Conservation (phyloP, 1,284 basidiomycete genomes). For the Ganoderma multipileum region DNA sequence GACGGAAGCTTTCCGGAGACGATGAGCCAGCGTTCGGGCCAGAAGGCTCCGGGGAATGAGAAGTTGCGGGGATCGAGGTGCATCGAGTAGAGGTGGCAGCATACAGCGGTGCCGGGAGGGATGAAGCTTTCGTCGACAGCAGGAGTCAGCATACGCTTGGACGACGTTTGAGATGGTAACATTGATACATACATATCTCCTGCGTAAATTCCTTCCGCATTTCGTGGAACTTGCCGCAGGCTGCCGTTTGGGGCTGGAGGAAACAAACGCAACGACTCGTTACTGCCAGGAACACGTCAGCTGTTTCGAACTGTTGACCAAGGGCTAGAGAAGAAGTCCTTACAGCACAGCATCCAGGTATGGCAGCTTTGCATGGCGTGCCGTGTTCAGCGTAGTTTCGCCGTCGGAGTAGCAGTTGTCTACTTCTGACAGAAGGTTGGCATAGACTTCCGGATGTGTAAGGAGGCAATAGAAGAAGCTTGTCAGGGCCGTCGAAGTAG, state of each 20-base stretch:
- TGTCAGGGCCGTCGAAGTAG: conserved; percentile 54
- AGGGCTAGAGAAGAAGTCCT: not conserved
- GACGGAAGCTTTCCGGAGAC: conserved; percentile 5
- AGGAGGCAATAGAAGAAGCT: conserved; percentile 55
- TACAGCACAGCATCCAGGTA: conserved; percentile 50
- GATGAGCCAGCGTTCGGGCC: conserved; percentile 40
- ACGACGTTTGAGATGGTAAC: not conserved
- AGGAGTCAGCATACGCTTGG: not conserved
- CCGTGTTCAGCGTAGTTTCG: conserved; percentile 45
- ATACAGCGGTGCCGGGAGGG: conserved; percentile 34
- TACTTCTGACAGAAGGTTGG: conserved; percentile 56
- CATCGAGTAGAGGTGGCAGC: conserved; percentile 32
- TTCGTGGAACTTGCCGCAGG: conserved; percentile 47
- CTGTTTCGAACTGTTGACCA: not conserved
- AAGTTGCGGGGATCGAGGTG: conserved; percentile 41
- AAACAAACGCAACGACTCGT: conserved; percentile 60
- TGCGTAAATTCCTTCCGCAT: conserved; percentile 28
- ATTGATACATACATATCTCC: conserved; percentile 20
- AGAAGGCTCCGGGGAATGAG: conserved; percentile 34
- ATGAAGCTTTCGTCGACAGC: conserved; percentile 23
- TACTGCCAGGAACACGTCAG: conserved; percentile 44
- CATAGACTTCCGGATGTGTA: conserved; percentile 50
- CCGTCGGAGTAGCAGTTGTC: conserved; percentile 51
- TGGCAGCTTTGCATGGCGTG: conserved; percentile 45
- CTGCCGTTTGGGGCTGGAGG: conserved; percentile 59